A percentile compares a stretch with the other conserved stretches of the same genome.
Evolutionary conservation across 176 grass and related monocot species (phyloP).

Genomic region (Bothriochloa decipiens): DNA sequence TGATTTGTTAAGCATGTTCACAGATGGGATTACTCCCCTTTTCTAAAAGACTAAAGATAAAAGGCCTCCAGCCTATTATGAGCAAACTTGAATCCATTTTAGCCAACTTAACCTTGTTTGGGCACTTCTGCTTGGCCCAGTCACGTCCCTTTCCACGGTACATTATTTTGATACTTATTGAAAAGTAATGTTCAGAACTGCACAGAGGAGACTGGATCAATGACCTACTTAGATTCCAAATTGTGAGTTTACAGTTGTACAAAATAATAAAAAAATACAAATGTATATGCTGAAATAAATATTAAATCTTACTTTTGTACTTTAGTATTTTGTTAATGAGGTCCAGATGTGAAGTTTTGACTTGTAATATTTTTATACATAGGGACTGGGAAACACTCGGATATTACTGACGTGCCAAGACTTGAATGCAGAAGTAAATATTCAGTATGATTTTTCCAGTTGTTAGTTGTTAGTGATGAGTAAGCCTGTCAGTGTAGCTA

Average conservation of each 20-base stretch:
- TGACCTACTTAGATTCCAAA: not conserved
- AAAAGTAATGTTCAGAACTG: not conserved
- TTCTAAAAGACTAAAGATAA: not conserved
- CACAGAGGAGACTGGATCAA: not conserved
- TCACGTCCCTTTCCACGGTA: not conserved
- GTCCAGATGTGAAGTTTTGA: conserved; percentile 21
- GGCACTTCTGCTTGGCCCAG: not conserved
- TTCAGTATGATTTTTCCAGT: conserved; percentile 6
- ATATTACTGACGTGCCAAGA: conserved; percentile 66
- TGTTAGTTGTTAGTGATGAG: not conserved
- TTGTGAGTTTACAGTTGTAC: not conserved
- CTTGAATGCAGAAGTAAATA: conserved; percentile 58
- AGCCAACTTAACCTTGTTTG: not conserved
- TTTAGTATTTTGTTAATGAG: not conserved
- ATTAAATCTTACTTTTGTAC: not conserved
- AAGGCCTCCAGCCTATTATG: not conserved
- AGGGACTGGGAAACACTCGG: conserved; percentile 57
- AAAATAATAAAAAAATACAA: not conserved
- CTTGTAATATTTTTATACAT: conserved; percentile 37
- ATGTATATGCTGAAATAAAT: not conserved
- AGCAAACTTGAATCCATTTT: not conserved
- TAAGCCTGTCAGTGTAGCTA: too few species aligned
- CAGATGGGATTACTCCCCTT: not conserved
- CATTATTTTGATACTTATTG: not conserved
- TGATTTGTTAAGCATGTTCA: not conserved